Percentiles rank a stretch among this genome's conserved stretches.
Conservation (phyloP, 306 rosid genomes). For the Abrus precatorius region DNA sequence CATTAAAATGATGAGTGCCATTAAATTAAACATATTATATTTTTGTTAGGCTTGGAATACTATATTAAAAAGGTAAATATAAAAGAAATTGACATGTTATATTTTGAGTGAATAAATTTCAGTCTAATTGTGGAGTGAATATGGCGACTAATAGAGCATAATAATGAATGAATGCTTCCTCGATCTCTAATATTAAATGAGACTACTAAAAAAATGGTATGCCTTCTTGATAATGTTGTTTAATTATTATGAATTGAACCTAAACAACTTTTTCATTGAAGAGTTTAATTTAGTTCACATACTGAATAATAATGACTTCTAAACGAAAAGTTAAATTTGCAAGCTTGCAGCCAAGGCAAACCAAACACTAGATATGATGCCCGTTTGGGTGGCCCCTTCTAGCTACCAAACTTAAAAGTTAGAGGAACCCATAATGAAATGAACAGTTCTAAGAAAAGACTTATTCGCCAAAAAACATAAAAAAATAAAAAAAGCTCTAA, state of each 20-base stretch:
- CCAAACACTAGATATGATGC: not conserved
- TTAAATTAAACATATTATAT: too few relatives aligned
- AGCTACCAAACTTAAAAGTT: constrained; percentile 30
- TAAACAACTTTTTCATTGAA: not conserved
- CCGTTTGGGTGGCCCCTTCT: not conserved
- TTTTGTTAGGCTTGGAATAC: too few relatives aligned
- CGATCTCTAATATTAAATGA: not conserved
- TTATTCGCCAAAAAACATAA: not conserved
- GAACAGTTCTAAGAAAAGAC: not conserved
- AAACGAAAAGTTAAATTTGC: not conserved
- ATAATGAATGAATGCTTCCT: not conserved
- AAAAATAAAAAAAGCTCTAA: too few relatives aligned
- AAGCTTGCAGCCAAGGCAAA: too few relatives aligned
- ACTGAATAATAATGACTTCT: not conserved
- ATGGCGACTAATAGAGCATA: not conserved
- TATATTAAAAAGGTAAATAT: too few relatives aligned
- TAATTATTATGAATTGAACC: not conserved
- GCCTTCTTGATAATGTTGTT: not conserved
- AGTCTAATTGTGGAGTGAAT: not conserved
- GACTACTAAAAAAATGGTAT: not conserved
- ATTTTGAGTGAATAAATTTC: too few relatives aligned
- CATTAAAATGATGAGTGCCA: too few relatives aligned
- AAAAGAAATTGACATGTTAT: too few relatives aligned
- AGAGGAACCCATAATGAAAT: constrained; percentile 14
- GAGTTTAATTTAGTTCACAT: not conserved